These are phyloP conservation scores for Rhizophagus prolifer DNA, from an alignment of 192 early-diverging fungal species.

Conservation along the genomic window DNA sequence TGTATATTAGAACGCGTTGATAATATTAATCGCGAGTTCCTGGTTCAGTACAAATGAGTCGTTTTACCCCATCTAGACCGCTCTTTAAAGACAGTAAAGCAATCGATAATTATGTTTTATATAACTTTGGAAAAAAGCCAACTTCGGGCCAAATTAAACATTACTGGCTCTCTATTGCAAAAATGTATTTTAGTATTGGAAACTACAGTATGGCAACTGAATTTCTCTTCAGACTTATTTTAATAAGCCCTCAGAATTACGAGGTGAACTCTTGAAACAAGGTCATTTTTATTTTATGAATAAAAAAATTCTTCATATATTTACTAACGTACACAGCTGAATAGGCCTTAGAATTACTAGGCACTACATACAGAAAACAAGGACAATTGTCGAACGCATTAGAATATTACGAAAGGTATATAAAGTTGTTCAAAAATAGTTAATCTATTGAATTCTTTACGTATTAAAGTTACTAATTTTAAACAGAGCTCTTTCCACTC, in stretches of 20 bases:
- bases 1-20: too few relatives aligned
- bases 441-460: background rate
- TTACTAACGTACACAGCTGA: background rate
- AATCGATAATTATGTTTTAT: slow-evolving; percentile 1
- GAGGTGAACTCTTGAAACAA: background rate
- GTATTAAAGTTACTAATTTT: background rate
- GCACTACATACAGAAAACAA: background rate
- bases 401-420: slow-evolving; percentile 14
- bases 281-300: background rate
- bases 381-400: background rate
- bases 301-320: background rate
- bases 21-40: too few relatives aligned
- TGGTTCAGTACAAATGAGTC: background rate
- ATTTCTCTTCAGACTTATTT: background rate
- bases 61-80: background rate
- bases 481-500: background rate
- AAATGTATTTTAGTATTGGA: slow-evolving; percentile 1
- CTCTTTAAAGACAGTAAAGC: background rate
- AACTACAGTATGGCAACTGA: background rate
- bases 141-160: background rate
- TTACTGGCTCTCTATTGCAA: slow-evolving; percentile 11
- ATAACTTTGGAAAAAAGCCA: background rate
- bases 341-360: slow-evolving; percentile 10
- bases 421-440: too few relatives aligned
- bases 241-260: background rate